These are phyloP conservation scores for Sordaria brevicollis DNA, from an alignment of 495 filamentous ascomycete genomes.

Conservation along the genomic window DNA sequence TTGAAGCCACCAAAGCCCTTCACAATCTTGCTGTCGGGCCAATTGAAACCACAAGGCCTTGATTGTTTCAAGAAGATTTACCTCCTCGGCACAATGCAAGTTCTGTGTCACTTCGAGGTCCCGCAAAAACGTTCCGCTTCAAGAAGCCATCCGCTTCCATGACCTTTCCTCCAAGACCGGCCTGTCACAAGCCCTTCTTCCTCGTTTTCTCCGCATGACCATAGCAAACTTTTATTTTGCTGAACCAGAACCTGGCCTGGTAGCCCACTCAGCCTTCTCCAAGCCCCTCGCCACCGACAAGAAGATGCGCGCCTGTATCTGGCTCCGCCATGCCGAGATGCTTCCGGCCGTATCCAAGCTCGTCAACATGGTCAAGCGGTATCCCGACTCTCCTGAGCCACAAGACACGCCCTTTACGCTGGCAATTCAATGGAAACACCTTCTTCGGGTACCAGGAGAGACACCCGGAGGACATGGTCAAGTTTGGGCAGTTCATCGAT, in stretches of 20 bases:
- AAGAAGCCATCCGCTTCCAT: constrained; percentile 11
- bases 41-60: constrained; percentile 5
- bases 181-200: constrained; percentile 15
- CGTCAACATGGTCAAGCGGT: constrained; percentile 54
- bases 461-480: constrained; percentile 7
- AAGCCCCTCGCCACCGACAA: constrained; percentile 8
- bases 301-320: constrained; percentile 10
- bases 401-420: constrained; percentile 21
- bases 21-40: constrained; percentile 8
- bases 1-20: constrained; percentile 10
- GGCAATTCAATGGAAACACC: constrained; percentile 19
- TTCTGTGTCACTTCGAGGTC: constrained; percentile 17
- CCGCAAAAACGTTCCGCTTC: constrained; percentile 22
- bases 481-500: constrained; percentile 6
- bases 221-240: constrained; percentile 24
- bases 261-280: constrained; percentile 27
- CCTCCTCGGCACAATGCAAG: constrained; percentile 7
- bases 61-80: constrained; percentile 5
- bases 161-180: constrained; percentile 15
- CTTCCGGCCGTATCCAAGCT: constrained; percentile 70
- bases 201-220: constrained; percentile 25
- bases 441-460: constrained; percentile 13
- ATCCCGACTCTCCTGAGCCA: constrained; percentile 13
- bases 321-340: constrained; percentile 37
- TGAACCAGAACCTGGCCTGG: constrained; percentile 16